phyloP scores from a whole-genome alignment of 2,329 filamentous ascomycete species.

The Talaromyces albobiverticillius region DNA sequence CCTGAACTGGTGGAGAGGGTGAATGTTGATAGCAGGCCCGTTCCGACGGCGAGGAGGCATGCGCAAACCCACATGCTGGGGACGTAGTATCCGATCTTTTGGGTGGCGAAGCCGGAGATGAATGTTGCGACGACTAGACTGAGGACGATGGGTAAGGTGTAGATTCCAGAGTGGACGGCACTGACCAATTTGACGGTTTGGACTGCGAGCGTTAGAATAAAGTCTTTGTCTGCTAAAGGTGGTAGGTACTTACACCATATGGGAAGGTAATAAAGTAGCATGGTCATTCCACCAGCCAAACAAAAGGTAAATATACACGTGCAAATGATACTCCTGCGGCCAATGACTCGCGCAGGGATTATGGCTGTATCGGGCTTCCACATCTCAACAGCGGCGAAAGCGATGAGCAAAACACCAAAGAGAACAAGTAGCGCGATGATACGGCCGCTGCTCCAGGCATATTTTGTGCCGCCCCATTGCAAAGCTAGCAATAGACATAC shows the following conservation, averaged over 20 bases:
- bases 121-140: slow-evolving; percentile 6
- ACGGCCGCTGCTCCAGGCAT: slow-evolving; percentile 22
- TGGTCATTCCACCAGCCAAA: slow-evolving; percentile 5
- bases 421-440: slow-evolving; percentile 27
- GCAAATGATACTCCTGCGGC: slow-evolving; percentile 52
- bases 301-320: slow-evolving; percentile 40
- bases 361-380: slow-evolving; percentile 30
- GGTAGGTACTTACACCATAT: slow-evolving; percentile 6
- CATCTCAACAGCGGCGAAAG: slow-evolving; percentile 27
- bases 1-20: slow-evolving; percentile 11
- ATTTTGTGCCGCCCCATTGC: slow-evolving; percentile 30
- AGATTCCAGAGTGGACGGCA: slow-evolving; percentile 10
- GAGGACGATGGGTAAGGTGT: slow-evolving; percentile 8
- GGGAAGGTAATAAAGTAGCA: slow-evolving; percentile 8
- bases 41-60: slow-evolving; percentile 6
- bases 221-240: background rate
- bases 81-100: slow-evolving; percentile 14
- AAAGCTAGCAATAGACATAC: slow-evolving; percentile 53
- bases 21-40: slow-evolving; percentile 16
- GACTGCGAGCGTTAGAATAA: background rate
- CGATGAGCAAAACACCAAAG: slow-evolving; percentile 39
- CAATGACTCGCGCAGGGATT: slow-evolving; percentile 53
- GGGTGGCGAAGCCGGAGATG: slow-evolving; percentile 3
- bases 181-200: slow-evolving; percentile 13
- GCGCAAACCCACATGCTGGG: slow-evolving; percentile 8